phyloP scores from a whole-genome alignment of 2,329 filamentous ascomycete species.

The Trichophyton benhamiae region DNA sequence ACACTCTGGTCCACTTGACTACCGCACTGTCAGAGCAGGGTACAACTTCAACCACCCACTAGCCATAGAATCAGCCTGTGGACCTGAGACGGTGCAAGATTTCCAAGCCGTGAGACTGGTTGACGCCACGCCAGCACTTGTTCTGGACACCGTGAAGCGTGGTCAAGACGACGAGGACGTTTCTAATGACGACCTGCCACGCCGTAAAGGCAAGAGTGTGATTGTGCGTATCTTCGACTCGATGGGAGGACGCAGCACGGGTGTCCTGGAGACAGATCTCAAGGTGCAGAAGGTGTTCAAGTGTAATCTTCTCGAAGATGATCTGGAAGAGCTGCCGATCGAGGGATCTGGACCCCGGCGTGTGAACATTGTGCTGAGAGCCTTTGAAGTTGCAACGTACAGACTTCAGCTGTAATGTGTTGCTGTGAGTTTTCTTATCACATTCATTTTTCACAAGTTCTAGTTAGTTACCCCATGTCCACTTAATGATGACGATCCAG shows the following conservation, averaged over 20 bases:
- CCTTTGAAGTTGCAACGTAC: constrained; percentile 79
- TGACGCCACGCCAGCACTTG: constrained; percentile 51
- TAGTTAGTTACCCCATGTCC: background rate
- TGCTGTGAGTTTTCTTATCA: background rate
- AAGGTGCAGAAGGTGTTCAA: constrained; percentile 66
- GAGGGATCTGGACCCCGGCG: constrained; percentile 25
- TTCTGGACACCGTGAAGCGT: constrained; percentile 84
- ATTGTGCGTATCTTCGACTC: constrained; percentile 81
- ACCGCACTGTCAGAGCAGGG: constrained; percentile 65
- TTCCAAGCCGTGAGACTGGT: constrained; percentile 53
- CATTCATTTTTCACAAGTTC: background rate
- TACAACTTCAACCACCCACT: constrained; percentile 86
- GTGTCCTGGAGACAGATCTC: constrained; percentile 55
- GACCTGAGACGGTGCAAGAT: constrained; percentile 13
- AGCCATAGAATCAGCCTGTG: constrained; percentile 38
- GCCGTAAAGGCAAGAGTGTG: constrained; percentile 61
- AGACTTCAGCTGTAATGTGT: constrained; percentile 43
- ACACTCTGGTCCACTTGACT: constrained; percentile 59
- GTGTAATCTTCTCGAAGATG: constrained; percentile 81
- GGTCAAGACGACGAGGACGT: constrained; percentile 75
- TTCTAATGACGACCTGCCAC: constrained; percentile 45
- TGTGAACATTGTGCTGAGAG: constrained; percentile 54
- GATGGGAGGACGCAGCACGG: constrained; percentile 67
- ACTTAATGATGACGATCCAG: background rate
- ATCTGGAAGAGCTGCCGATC: constrained; percentile 54